Percentiles rank a stretch among this genome's conserved stretches.
These are phyloP conservation scores for Calonectria multiphialidica DNA, from an alignment of 2,329 filamentous ascomycete genomes.

Conservation along the genomic window DNA sequence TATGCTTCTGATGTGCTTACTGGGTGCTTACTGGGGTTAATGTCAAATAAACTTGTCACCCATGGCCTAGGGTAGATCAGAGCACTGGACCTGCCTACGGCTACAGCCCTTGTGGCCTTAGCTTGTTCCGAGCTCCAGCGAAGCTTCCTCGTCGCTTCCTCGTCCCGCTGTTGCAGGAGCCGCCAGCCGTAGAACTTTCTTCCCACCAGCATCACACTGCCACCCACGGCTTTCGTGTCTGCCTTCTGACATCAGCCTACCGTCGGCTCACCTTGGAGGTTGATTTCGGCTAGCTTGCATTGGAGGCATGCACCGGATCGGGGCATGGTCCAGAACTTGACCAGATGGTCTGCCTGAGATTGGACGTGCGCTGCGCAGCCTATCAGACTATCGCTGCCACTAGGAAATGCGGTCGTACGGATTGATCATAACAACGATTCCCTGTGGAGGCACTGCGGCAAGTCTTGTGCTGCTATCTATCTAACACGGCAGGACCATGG, in stretches of 20 bases:
- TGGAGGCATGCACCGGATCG: conserved; percentile 1
- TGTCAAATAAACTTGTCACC: not conserved
- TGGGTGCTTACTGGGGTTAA: conserved; percentile 1
- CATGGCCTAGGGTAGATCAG: not conserved
- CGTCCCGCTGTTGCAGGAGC: not conserved
- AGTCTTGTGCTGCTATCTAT: not conserved
- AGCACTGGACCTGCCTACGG: not conserved
- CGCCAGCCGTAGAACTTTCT: not conserved
- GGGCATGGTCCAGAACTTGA: conserved; percentile 7
- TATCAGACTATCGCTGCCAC: not conserved
- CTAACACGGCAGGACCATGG: not conserved
- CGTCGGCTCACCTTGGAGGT: conserved; percentile 5
- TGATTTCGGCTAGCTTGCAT: not conserved
- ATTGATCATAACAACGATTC: not conserved
- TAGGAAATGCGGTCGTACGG: not conserved
- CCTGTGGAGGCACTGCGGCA: not conserved
- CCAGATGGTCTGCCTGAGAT: not conserved
- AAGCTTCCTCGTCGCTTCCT: not conserved
- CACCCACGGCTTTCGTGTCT: not conserved
- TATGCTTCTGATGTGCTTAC: conserved; percentile 18
- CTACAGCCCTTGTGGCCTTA: not conserved
- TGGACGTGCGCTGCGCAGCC: not conserved
- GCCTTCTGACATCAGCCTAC: conserved; percentile 12
- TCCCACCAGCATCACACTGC: not conserved
- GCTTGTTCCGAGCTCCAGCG: not conserved